Percentiles rank a stretch among this genome's conserved stretches.
phyloP scores from a whole-genome alignment of 257 asterid species.

The Echium plantagineum region DNA sequence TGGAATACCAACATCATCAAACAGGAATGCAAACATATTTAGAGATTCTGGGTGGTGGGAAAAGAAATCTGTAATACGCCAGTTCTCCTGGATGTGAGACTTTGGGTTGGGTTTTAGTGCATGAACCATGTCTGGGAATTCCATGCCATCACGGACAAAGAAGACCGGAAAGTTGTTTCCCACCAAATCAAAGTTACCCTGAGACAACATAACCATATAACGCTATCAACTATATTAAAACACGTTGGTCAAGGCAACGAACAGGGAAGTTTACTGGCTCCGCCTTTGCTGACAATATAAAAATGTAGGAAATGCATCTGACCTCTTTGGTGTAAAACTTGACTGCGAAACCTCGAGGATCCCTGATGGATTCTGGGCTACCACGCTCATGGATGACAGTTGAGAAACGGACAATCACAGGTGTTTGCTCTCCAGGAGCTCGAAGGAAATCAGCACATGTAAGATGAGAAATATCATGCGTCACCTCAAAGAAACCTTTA shows the following conservation, averaged over 20 bases:
- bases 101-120: conserved; percentile 91
- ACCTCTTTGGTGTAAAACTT: conserved; percentile 35
- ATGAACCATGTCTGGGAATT: conserved; percentile 87
- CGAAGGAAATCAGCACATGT: conserved; percentile 33
- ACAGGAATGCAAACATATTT: conserved; percentile 65
- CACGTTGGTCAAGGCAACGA: too few relatives aligned
- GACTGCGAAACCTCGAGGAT: conserved; percentile 28
- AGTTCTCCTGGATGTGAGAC: conserved; percentile 89
- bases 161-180: conserved; percentile 96
- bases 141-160: conserved; percentile 83
- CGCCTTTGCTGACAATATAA: too few relatives aligned
- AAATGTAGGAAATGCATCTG: not conserved
- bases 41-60: conserved; percentile 94
- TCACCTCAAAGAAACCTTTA: conserved; percentile 88
- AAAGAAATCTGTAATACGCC: conserved; percentile 87
- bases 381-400: conserved; percentile 23
- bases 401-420: conserved; percentile 18
- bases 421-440: conserved; percentile 16
- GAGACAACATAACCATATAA: conserved; percentile 9
- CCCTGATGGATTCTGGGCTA: conserved; percentile 19
- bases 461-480: conserved; percentile 65
- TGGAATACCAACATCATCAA: too few relatives aligned
- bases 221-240: too few relatives aligned
- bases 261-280: too few relatives aligned
- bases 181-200: conserved; percentile 94